Evolutionary conservation across 2,329 filamentous ascomycete genomes (phyloP), one percentile per base, ranked within the genome.

Genomic region (Seiridium cupressi): DNA sequence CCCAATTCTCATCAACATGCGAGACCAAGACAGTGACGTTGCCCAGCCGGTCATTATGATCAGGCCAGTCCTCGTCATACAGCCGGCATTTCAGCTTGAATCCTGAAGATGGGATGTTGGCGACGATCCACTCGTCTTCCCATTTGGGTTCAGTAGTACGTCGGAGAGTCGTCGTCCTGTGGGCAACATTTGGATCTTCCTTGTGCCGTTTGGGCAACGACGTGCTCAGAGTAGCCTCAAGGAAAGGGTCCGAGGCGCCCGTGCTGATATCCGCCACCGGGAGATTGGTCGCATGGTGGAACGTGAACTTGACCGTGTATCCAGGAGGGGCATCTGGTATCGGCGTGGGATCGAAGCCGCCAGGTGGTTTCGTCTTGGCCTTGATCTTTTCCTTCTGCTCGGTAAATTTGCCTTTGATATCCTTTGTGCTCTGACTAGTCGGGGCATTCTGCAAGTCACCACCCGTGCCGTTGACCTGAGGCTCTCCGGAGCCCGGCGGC

Each of bases 1-100:
- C 67, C 91, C 91, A 96, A 44, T 81, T 73, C 47, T 89, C 85
- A 53, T 79, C 79, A 5, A 97, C 71, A 2, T 76, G 71, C 9
- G 81, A 76, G 0, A 90, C 85, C 18, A 84, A 76, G 58, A 97
- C 79, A 51, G 92, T 92, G 3, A 92, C 91, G 69, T 95, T 96
- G 9, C 94, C 94, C 26, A 98, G 82, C 34, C 92, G 84, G 75
- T 98, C 94, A 70, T 98, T 90, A 65, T 90, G 86, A 72, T 97
- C 91, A 1, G 89, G 86, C 40, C 88, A 87, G 74, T 98, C 94
- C 73, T 98, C 94, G 69, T 98, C 94, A 75, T 93, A 96, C 18
- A 98, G 76, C 57, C 91, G 85, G 62, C 91, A 92, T 72, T 97
- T 97, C 66, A 98, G 82, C 60, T 82, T 84, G 76, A 97, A 96